phyloP scores from a whole-genome alignment of 805 yeast genomes.

The Hanseniaspora nectarophila region DNA sequence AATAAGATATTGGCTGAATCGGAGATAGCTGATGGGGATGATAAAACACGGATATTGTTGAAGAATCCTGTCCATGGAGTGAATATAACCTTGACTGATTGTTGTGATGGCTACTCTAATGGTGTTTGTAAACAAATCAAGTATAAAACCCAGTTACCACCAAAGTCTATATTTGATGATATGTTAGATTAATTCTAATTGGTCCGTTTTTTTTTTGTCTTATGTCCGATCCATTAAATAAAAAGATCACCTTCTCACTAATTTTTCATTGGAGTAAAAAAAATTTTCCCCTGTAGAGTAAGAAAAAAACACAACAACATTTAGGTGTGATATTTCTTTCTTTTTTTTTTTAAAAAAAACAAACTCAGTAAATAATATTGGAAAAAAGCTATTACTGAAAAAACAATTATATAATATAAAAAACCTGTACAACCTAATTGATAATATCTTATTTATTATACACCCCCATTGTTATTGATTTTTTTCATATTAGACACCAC shows the following conservation, averaged over 20 bases:
- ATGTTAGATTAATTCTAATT: constrained; percentile 8
- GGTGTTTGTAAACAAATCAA: neutral
- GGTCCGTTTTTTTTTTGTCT: neutral
- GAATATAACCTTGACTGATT: constrained; percentile 7
- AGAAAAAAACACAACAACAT: neutral
- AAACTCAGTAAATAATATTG: no score
- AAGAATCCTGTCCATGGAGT: neutral
- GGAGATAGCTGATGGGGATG: neutral
- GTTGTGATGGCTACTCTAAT: neutral
- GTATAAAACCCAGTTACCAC: constrained; percentile 23
- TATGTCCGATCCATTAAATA: no score
- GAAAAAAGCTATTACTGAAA: no score
- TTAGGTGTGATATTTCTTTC: no score
- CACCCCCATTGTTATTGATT: neutral
- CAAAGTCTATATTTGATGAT: constrained; percentile 31
- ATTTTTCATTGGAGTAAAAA: neutral
- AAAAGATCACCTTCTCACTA: no score
- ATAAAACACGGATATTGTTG: neutral
- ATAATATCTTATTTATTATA: neutral
- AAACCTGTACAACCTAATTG: constrained; percentile 1
- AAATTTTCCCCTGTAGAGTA: neutral
- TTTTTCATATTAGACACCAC: neutral
- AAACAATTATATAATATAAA: no score
- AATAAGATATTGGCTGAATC: neutral
- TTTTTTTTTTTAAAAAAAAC: neutral